Base-by-base conservation (phyloP, 2,329 filamentous ascomycete genomes). In the Coniochaeta sp. region DNA sequence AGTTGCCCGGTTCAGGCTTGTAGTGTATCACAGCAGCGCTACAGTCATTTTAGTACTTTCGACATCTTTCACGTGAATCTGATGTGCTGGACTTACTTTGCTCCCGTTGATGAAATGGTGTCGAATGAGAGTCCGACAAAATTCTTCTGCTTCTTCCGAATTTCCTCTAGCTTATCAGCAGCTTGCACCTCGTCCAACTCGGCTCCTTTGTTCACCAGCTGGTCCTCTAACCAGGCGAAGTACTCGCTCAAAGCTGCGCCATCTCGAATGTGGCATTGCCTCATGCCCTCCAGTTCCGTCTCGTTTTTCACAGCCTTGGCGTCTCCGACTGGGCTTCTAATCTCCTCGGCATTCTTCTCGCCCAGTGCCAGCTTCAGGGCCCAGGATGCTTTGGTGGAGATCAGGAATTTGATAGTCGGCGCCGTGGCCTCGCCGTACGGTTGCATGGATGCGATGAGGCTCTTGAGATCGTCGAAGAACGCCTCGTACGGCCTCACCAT, bases 21-120 rank as follows among this genome's bases (percentile, higher is more conserved):
- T 99, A 99, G 72, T 99, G 95, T 61, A 99, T 99, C 14, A 99
- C 84, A 6, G 95, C 95, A 61, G 92, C 95, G 72, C 95, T 96
- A 40, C n/a, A 38, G 11, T 33, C n/a, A 14, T 2, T 40, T 65
- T 19, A 69, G 62, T 22, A 17, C 22, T 22, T 9, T 31, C 24
- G 14, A n/a, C 14, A 14, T 31, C 24, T 11, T n/a, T 17, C 22
- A 19, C 12, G 8, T n/a, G 26, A 47, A 24, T 26, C 43, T 6
- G 14, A 17, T 28, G 24, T 22, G 1, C 8, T 38, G 22, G 6
- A 77, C 82, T 75, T 70, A 85, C 82, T 86, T 86, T 58, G 93
- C 78, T 2, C 95, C 95, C 0, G 92, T 97, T 0, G 93, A 96
- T 0, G 93, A 98, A 63, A 99, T 99, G 1, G 95, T 98, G 66